Percentiles rank a stretch among this genome's conserved stretches.
phyloP scores from a whole-genome alignment of 805 yeast species.

The Sungouiozyma ichnusensis region DNA sequence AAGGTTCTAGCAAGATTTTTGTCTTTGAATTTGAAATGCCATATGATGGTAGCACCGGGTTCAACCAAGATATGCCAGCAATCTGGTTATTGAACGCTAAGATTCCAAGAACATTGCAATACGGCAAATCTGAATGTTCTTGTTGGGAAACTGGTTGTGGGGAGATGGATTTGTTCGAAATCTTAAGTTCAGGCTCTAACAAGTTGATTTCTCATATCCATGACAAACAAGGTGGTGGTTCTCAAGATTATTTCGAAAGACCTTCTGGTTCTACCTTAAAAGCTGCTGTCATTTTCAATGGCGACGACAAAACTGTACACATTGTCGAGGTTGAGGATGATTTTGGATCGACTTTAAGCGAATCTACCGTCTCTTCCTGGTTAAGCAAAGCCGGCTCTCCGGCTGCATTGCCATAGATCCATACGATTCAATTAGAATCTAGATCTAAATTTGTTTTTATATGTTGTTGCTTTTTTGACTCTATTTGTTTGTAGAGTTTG shows the following conservation, averaged over 20 bases:
- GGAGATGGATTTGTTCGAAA: conserved; percentile 91
- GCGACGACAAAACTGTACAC: conserved; percentile 36
- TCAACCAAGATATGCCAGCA: conserved; percentile 94
- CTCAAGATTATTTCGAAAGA: conserved; percentile 79
- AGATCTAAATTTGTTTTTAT: background rate
- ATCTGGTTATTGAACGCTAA: conserved; percentile 92
- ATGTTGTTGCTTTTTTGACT: background rate
- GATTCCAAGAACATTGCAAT: conserved; percentile 93
- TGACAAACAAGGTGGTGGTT: conserved; percentile 75
- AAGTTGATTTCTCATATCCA: conserved; percentile 76
- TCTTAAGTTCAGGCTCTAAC: conserved; percentile 64
- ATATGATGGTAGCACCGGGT: conserved; percentile 38
- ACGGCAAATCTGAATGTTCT: conserved; percentile 76
- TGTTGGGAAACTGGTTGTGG: conserved; percentile 98
- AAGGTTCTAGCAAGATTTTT: conserved; percentile 74
- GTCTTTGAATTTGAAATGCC: conserved; percentile 96
- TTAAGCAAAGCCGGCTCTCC: conserved; percentile 40
- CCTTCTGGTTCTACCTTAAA: conserved; percentile 69
- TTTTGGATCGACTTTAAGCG: conserved; percentile 44
- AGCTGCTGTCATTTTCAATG: conserved; percentile 80
- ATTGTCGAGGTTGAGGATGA: conserved; percentile 51
- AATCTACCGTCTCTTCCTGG: conserved; percentile 54
- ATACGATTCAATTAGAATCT: background rate
- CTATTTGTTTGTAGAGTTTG: background rate
- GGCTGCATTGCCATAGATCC: conserved; percentile 23